These are phyloP conservation scores for Coriaria nepalensis DNA, from an alignment of 306 rosid species.

Conservation along the genomic window DNA sequence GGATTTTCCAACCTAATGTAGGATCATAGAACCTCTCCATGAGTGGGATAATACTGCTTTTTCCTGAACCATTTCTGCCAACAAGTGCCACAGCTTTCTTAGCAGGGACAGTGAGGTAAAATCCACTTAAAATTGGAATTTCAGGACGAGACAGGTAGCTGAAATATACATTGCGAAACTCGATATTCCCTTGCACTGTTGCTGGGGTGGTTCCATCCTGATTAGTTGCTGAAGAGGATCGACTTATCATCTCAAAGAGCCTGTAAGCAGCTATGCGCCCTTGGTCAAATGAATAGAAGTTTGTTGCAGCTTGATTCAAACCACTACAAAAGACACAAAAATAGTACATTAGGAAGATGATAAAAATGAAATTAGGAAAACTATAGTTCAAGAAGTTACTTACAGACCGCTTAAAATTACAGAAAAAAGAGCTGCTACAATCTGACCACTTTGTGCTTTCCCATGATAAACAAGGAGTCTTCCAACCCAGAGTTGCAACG, in stretches of 20 bases:
- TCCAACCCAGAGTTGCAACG: conserved; percentile 98
- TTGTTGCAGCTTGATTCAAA: conserved; percentile 96
- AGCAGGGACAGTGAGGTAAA: conserved; percentile 85
- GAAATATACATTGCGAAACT: conserved; percentile 65
- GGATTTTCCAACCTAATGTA: conserved; percentile 93
- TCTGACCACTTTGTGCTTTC: conserved; percentile 89
- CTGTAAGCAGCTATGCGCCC: conserved; percentile 98
- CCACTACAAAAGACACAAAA: conserved; percentile 44
- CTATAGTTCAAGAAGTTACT: conserved; percentile 31
- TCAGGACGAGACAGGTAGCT: conserved; percentile 93
- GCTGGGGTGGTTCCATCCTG: conserved; percentile 64
- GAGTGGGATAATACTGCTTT: conserved; percentile 84
- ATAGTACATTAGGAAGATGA: conserved; percentile 13
- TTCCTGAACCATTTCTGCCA: conserved; percentile 91
- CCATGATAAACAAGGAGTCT: conserved; percentile 48
- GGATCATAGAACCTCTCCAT: conserved; percentile 96
- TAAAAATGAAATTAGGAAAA: too few relatives aligned
- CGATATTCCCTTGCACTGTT: conserved; percentile 63
- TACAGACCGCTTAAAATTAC: conserved; percentile 98
- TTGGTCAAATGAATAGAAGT: conserved; percentile 98
- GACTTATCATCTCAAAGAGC: conserved; percentile 97
- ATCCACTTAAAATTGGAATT: conserved; percentile 84
- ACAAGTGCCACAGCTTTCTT: conserved; percentile 93
- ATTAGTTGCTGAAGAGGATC: conserved; percentile 76
- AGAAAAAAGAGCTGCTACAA: conserved; percentile 85